Evolutionary conservation across 2,329 filamentous ascomycete species (phyloP).

Genomic region (Colletotrichum scovillei): DNA sequence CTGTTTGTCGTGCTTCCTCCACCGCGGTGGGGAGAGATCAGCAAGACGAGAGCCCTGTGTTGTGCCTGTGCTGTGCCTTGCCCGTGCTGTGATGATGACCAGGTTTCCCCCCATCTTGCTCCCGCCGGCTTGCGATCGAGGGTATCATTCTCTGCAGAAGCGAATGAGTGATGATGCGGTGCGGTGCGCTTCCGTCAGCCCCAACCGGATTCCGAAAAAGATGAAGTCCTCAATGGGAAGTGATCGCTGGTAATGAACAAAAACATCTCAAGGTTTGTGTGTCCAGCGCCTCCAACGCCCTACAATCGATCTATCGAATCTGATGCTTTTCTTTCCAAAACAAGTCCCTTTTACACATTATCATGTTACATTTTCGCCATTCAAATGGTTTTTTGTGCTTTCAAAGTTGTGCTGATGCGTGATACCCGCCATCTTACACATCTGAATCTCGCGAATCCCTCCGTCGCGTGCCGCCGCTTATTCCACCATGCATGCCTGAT

Average conservation of each 20-base stretch:
- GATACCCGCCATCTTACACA: background rate
- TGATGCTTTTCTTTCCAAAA: background rate
- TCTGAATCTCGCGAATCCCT: slow-evolving; percentile 17
- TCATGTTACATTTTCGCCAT: background rate
- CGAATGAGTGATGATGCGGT: background rate
- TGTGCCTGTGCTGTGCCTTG: slow-evolving; percentile 8
- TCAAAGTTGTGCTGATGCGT: background rate
- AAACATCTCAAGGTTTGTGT: background rate
- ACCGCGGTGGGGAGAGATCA: slow-evolving; percentile 13
- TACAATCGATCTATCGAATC: background rate
- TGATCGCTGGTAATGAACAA: slow-evolving; percentile 8
- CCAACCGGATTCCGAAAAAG: background rate
- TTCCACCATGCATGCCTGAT: background rate
- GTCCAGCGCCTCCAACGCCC: background rate
- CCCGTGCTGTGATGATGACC: slow-evolving; percentile 12
- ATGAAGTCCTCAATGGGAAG: background rate
- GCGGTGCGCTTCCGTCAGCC: background rate
- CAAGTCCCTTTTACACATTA: background rate
- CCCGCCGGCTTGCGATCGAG: background rate
- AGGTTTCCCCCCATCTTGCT: background rate
- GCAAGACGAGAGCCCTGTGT: slow-evolving; percentile 21
- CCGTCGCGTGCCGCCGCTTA: background rate
- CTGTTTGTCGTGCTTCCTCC: background rate
- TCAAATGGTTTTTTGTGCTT: background rate
- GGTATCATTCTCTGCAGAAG: background rate